Evolutionary conservation across 2,329 filamentous ascomycete genomes (phyloP).

Genomic region (Colletotrichum limetticola): DNA sequence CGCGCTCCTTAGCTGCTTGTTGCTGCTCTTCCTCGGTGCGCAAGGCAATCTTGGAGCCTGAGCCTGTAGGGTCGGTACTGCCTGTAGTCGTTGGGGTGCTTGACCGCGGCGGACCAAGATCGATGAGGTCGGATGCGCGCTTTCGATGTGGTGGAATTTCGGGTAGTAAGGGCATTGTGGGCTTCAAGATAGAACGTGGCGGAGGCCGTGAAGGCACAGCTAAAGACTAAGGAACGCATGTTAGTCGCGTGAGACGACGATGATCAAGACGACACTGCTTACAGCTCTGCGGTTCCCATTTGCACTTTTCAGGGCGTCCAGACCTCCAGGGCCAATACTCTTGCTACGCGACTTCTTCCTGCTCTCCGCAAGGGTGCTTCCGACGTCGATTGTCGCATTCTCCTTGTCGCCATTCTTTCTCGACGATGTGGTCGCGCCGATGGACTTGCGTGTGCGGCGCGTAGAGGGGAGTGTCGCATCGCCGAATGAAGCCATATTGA

Average conservation of each 20-base stretch:
- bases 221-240: conserved; percentile 58
- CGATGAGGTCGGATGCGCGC: conserved; percentile 21
- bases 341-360: conserved; percentile 87
- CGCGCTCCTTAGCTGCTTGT: conserved; percentile 73
- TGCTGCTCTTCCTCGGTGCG: conserved; percentile 78
- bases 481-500: conserved; percentile 50
- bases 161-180: conserved; percentile 73
- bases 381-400: conserved; percentile 77
- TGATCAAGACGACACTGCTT: conserved; percentile 43
- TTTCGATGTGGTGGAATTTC: conserved; percentile 74
- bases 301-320: conserved; percentile 82
- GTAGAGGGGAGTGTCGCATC: conserved; percentile 65
- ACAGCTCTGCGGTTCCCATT: conserved; percentile 85
- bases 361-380: conserved; percentile 61
- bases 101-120: conserved; percentile 46
- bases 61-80: conserved; percentile 43
- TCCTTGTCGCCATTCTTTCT: conserved; percentile 71
- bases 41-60: conserved; percentile 69
- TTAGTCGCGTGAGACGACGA: conserved; percentile 34
- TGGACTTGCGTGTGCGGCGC: conserved; percentile 76
- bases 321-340: conserved; percentile 91
- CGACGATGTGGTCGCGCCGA: conserved; percentile 53
- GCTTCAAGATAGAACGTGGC: conserved; percentile 82
- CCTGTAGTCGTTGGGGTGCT: conserved; percentile 48
- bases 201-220: conserved; percentile 61